A percentile compares a stretch with the other conserved stretches of the same genome.
Conservation (phyloP, 148 eudicot genomes). For the Persicaria tinctoria region DNA sequence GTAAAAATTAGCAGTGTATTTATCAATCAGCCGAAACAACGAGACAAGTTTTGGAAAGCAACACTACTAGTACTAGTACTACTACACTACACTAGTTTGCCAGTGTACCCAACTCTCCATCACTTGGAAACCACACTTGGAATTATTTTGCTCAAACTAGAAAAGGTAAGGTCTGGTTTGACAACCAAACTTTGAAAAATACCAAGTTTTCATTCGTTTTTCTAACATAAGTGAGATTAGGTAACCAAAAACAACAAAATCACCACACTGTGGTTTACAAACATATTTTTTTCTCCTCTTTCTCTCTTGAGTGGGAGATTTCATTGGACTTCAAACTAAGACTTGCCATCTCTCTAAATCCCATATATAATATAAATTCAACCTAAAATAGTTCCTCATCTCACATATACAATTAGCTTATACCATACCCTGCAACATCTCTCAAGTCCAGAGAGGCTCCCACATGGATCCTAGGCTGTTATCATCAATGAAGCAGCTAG, state of each 20-base stretch:
- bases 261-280: background rate
- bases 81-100: no score
- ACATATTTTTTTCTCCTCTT: background rate
- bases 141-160: no score
- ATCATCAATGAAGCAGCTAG: background rate
- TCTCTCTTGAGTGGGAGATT: constrained; percentile 1
- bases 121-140: no score
- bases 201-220: no score
- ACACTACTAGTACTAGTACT: no score
- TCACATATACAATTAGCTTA: background rate
- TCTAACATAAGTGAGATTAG: background rate
- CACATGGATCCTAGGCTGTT: background rate
- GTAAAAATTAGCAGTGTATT: no score
- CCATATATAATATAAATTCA: background rate
- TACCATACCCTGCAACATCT: background rate
- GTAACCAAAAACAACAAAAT: background rate
- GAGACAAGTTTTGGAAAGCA: no score
- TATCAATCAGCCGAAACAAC: no score
- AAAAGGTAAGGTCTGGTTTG: no score
- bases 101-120: no score
- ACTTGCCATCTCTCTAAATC: background rate
- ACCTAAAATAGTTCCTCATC: background rate
- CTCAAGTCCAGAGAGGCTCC: background rate
- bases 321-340: constrained; percentile 1
- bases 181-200: no score